These are phyloP conservation scores for Dothideomycetidae sp. DNA, from an alignment of 2,329 filamentous ascomycete species.

Conservation along the genomic window DNA sequence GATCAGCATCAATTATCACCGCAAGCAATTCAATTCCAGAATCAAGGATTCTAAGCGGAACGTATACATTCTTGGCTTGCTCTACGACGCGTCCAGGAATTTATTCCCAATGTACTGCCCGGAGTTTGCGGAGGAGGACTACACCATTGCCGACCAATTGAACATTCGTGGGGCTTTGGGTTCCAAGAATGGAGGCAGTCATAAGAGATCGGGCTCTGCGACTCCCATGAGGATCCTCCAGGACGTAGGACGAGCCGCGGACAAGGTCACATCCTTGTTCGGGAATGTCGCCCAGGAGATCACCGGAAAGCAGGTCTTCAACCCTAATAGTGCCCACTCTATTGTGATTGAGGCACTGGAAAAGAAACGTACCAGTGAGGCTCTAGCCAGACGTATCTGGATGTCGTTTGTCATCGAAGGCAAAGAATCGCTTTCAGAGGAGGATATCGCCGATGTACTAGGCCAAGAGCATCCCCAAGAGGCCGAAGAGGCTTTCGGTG, in stretches of 20 bases:
- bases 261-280: constrained; percentile 85
- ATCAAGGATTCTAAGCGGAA: constrained; percentile 88
- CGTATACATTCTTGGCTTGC: constrained; percentile 62
- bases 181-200: constrained; percentile 39
- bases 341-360: constrained; percentile 82
- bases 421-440: constrained; percentile 59
- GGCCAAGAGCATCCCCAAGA: constrained; percentile 58
- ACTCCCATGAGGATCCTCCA: constrained; percentile 69
- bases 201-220: constrained; percentile 44
- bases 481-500: constrained; percentile 70
- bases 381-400: constrained; percentile 89
- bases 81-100: constrained; percentile 79
- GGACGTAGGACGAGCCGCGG: constrained; percentile 59
- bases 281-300: constrained; percentile 90
- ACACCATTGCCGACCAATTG: constrained; percentile 66
- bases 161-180: constrained; percentile 41
- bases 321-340: constrained; percentile 77
- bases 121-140: constrained; percentile 85
- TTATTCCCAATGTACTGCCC: constrained; percentile 86
- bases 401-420: constrained; percentile 96
- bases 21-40: constrained; percentile 63
- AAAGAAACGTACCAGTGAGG: constrained; percentile 69
- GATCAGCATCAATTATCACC: constrained; percentile 74
- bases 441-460: constrained; percentile 80
- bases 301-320: constrained; percentile 89